Conservation (phyloP, 1,284 basidiomycete species). For the Entoloma clypeatum region DNA sequence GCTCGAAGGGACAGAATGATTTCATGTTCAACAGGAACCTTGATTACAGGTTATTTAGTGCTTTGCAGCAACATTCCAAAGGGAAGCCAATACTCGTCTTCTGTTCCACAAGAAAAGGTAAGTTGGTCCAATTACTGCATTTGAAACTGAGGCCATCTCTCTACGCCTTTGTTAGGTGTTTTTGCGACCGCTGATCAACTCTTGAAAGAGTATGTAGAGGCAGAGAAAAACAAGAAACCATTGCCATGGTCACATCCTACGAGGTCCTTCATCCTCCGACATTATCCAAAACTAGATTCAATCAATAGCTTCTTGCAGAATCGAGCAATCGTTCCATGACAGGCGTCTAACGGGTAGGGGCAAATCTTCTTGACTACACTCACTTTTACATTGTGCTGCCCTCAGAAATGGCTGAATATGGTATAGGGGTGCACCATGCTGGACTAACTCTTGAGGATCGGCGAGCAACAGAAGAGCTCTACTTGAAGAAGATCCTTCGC, state of each 20-base stretch:
- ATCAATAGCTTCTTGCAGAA: slow-evolving; percentile 3
- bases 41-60: slow-evolving; percentile 70
- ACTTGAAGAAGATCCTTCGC: slow-evolving; percentile 58
- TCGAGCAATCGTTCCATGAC: slow-evolving; percentile 47
- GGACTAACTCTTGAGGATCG: slow-evolving; percentile 76
- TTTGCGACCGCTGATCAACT: slow-evolving; percentile 71
- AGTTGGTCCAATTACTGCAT: background rate
- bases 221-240: slow-evolving; percentile 42
- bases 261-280: slow-evolving; percentile 35
- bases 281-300: background rate
- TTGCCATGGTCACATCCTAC: slow-evolving; percentile 64
- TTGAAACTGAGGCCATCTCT: slow-evolving; percentile 1
- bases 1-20: slow-evolving; percentile 67
- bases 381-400: background rate
- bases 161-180: slow-evolving; percentile 43
- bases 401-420: slow-evolving; percentile 55
- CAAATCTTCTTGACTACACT: background rate
- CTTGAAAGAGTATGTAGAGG: slow-evolving; percentile 64
- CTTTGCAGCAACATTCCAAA: slow-evolving; percentile 66
- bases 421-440: slow-evolving; percentile 86
- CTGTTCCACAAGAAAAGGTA: slow-evolving; percentile 82
- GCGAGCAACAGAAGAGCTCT: slow-evolving; percentile 66
- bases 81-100: slow-evolving; percentile 85
- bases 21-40: slow-evolving; percentile 74
- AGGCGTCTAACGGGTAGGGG: slow-evolving; percentile 55